Base-by-base conservation (phyloP, 148 eudicot genomes). In the Suaeda aralocaspica region DNA sequence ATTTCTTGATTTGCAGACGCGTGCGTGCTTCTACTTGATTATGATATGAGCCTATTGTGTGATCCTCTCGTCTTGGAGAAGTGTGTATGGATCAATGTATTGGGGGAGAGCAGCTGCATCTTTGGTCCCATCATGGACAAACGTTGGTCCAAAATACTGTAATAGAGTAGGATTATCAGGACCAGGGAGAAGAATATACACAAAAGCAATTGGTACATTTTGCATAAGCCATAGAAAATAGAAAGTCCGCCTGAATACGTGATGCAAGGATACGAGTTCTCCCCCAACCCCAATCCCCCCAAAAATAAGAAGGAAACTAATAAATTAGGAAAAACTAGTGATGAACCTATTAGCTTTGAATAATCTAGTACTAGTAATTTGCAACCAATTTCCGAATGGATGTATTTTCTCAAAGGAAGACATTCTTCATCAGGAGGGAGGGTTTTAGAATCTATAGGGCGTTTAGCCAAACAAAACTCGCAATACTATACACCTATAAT, bases 91-190 rank as follows among this genome's bases (percentile, higher is more conserved):
- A 74, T 93, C 96, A 4, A 90, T 64, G 55, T 93, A 93, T 45
- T 63, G 90, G 15, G 96, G 92, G 24, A 79, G 85, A 52, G 82
- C 2, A 33, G 68, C 45, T 2, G 84, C 66, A 18, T 56, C 69
- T 28, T 48, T 64, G 48, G 76, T 84, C 69, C 72, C 96, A 45
- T 86, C 90, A 49, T 92, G 98, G 63, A 92, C 72, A 69, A 93
- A 93, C 49, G 81, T 56, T 13, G 92, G 80, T 67, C 97, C 98
- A 64, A 94, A 91, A 69, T 86, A 91, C 98, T 94, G 91, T 76
- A 83, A 19, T 10, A 29, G 5, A 59, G 3, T 41, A 1, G 14
- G 30, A 42, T 61, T 51, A 56, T 65, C 50, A 64, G 55, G 18
- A 53, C 10, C 19, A 46, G 14, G 66, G 26, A 50, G 26, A 26